phyloP scores from a whole-genome alignment of 2,329 filamentous ascomycete genomes.

The Dothideomycetidae sp. region DNA sequence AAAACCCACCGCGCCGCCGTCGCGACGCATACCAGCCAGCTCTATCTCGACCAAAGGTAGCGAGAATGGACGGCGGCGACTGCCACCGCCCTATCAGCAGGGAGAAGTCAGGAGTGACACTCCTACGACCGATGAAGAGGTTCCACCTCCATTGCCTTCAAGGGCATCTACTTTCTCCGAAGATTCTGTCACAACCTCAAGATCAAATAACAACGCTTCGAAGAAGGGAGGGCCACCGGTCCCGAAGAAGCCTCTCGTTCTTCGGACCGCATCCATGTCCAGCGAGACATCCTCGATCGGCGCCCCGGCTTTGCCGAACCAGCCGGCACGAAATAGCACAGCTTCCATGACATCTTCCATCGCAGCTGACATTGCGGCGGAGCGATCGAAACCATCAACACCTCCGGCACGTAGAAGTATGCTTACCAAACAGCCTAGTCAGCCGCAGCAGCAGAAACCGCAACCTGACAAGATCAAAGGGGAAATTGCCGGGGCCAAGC shows the following conservation, averaged over 20 bases:
- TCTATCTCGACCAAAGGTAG: conserved; percentile 1
- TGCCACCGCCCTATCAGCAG: conserved; percentile 9
- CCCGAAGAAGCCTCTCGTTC: conserved; percentile 21
- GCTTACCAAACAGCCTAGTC: neutral
- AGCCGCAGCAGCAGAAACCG: neutral
- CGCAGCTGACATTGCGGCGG: neutral
- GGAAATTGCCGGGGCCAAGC: too few relatives aligned
- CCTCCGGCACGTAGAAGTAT: conserved; percentile 5
- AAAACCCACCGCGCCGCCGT: conserved; percentile 5
- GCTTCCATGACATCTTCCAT: neutral
- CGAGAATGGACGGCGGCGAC: conserved; percentile 1
- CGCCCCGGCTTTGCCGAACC: neutral
- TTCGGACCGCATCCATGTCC: conserved; percentile 17
- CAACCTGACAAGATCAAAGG: neutral
- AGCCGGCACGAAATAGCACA: neutral
- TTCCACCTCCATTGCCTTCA: conserved; percentile 8
- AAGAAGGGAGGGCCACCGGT: conserved; percentile 24
- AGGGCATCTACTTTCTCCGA: conserved; percentile 8
- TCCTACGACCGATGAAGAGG: conserved; percentile 1
- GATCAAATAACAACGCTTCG: conserved; percentile 16
- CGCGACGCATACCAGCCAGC: conserved; percentile 3
- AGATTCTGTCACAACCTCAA: conserved; percentile 5
- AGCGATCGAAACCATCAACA: neutral
- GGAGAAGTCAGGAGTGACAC: neutral
- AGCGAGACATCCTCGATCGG: conserved; percentile 11